A percentile compares a stretch with the other conserved stretches of the same genome.
These are phyloP conservation scores for Quercus parvula DNA, from an alignment of 306 rosid genomes.

Conservation along the genomic window DNA sequence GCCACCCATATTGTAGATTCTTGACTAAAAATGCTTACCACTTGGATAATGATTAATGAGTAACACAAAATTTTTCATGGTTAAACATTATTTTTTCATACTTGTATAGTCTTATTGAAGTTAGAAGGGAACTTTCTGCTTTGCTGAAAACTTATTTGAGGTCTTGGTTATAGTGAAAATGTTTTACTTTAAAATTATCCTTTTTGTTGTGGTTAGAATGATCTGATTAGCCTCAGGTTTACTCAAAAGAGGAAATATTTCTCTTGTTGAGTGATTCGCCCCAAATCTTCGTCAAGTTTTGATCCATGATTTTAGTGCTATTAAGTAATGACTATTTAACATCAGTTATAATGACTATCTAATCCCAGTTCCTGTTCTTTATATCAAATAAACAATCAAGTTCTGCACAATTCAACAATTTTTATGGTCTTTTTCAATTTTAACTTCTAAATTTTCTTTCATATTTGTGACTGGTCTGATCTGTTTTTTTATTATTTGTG, in stretches of 20 bases:
- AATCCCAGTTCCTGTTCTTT: not conserved
- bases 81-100: not conserved
- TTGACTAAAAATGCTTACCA: not conserved
- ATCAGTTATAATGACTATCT: not conserved
- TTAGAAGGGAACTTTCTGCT: not conserved
- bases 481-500: slow-evolving; percentile 6
- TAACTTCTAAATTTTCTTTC: not conserved
- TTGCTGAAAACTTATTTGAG: not conserved
- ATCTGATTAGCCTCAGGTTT: too few relatives aligned
- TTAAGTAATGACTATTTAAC: too few relatives aligned
- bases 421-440: not conserved
- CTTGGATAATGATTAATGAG: not conserved
- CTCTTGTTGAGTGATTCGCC: too few relatives aligned
- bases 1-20: slow-evolving; percentile 1
- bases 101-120: not conserved
- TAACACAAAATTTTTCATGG: not conserved
- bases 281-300: too few relatives aligned
- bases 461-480: slow-evolving; percentile 15
- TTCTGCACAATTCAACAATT: not conserved
- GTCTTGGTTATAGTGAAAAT: too few relatives aligned
- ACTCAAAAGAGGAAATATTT: too few relatives aligned
- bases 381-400: not conserved
- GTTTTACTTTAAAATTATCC: too few relatives aligned
- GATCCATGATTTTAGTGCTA: too few relatives aligned
- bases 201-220: too few relatives aligned